Evolutionary conservation across 2,329 filamentous ascomycete genomes (phyloP).

Genomic region (Diaporthe sp.): DNA sequence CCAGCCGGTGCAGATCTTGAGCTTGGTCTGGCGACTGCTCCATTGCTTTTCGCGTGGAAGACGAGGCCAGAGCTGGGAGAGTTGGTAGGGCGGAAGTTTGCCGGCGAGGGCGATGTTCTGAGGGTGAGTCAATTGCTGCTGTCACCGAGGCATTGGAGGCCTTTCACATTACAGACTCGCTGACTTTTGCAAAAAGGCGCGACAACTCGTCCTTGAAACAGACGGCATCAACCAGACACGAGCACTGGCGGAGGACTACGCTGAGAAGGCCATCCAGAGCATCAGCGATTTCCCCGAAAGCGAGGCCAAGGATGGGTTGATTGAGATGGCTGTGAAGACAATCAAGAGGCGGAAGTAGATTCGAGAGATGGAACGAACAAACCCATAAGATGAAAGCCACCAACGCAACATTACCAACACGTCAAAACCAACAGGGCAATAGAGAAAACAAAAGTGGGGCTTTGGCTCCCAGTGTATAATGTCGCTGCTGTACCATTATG

Average conservation of each 20-base stretch:
- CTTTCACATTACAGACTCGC: background rate
- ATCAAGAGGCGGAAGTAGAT: conserved; percentile 86
- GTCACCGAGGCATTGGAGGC: no score
- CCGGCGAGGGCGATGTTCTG: conserved; percentile 83
- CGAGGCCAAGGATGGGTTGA: conserved; percentile 89
- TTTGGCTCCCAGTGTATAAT: background rate
- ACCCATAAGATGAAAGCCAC: background rate
- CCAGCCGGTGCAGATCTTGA: conserved; percentile 95
- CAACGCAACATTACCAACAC: background rate
- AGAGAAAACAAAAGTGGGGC: background rate
- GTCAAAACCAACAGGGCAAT: background rate
- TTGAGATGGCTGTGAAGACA: conserved; percentile 95
- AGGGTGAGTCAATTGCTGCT: conserved; percentile 68
- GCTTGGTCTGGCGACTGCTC: conserved; percentile 92
- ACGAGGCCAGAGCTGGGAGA: conserved; percentile 85
- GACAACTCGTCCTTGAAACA: conserved; percentile 84
- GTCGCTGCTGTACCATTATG: background rate
- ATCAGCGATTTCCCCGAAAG: conserved; percentile 90
- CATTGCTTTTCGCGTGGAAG: conserved; percentile 96
- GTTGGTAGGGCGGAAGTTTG: conserved; percentile 93
- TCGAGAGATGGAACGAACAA: no score
- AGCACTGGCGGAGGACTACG: conserved; percentile 90
- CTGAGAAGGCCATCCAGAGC: conserved; percentile 87
- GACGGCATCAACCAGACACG: conserved; percentile 93
- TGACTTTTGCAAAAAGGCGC: conserved; percentile 70